Evolutionary conservation across 257 asterid genomes (phyloP), one percentile per base, ranked within the genome.

Genomic region (Primulina eburnea): DNA sequence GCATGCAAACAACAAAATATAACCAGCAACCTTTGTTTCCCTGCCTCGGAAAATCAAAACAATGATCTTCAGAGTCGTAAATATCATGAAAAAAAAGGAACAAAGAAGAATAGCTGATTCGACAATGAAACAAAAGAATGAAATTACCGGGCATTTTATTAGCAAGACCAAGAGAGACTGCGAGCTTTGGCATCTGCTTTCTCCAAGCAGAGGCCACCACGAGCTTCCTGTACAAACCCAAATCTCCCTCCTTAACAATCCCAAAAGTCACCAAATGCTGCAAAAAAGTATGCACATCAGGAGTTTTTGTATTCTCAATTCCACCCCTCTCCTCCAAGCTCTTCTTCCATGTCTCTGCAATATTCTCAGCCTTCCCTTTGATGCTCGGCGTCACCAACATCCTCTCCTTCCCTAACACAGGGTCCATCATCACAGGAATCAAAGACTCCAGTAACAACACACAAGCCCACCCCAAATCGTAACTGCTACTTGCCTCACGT

Each of bases 181-280:
- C 99, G 21, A 94, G 93, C 79, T 89, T 94, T 1, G 99, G 99
- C 98, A 94, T 94, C 89, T 94, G 98, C 78, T 89, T 94, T 89
- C 99, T 77, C 99, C 99, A 94, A 57, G 99, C 99, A 29, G 97
- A 91, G 38, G 92, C 99, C 72, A 94, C 98, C 58, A 94, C 99
- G 37, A 94, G 99, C 84, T 94, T 86, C 83, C 96, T 88, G 57
- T 94, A 94, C 90, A 94, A 87, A 74, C 84, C 95, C 62, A 91
- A 81, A 84, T 94, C 98, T 72, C 80, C 89, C 67, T 76, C 69
- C 88, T 92, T 89, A 29, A 94, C 96, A 70, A 89, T 87, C 7
- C 96, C 99, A 71, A 94, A 94, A 43, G 99, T 94, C 52, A 91
- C 98, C 95, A 94, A 81, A 84, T 94, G 99, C 81, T 94, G 99